Evolutionary conservation across 495 filamentous ascomycete genomes (phyloP), one percentile per base, ranked within the genome.

Genomic region (Annulohypoxylon stygium): DNA sequence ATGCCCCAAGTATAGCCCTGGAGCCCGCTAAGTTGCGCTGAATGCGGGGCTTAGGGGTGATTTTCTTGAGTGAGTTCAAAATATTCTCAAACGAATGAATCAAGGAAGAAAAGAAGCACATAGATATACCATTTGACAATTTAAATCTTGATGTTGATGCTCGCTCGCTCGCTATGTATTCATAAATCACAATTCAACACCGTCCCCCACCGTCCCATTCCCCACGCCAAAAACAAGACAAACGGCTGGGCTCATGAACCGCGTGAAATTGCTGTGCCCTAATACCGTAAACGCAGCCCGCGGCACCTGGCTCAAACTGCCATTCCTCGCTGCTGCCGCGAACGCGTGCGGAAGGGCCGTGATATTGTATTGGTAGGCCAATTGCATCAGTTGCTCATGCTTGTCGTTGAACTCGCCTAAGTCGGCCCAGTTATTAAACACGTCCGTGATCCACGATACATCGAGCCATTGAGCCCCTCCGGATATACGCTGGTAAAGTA

Each of bases 361-460:
- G 4, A 47, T 47, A 9, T 47, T 47, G 5, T 47, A 47, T 18
- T 16, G 43, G 6, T 47, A 47, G 7, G 43, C 43, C 16, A 47
- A 2, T 2, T 47, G 3, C 43, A 47, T 47, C 0, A 47, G 43
- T n/a, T 20, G 43, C 43, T 47, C 43, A 4, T 47, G 43, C n/a
- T 47, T 47, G n/a, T 47, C 43, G n/a, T 47, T 47, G 43, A 47
- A 47, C 43, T 47, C 43, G 4, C 43, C 43, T 3, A 47, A n/a
- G 18, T 47, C 43, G 2, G 43, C 43, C 43, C 43, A 47, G 16
- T 47, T 47, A 14, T 20, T 47, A 8, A 47, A 47, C 43, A 47
- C 43, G 16, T 47, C 43, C 12, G 43, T 47, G 43, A 47, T 47
- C 43, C 43, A 47, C 43, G 43, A 47, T 2, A 20, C 7, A 47